Evolutionary conservation across 139 green algal genomes (phyloP).

Genomic region (Chlamydomonas schloesseri): DNA sequence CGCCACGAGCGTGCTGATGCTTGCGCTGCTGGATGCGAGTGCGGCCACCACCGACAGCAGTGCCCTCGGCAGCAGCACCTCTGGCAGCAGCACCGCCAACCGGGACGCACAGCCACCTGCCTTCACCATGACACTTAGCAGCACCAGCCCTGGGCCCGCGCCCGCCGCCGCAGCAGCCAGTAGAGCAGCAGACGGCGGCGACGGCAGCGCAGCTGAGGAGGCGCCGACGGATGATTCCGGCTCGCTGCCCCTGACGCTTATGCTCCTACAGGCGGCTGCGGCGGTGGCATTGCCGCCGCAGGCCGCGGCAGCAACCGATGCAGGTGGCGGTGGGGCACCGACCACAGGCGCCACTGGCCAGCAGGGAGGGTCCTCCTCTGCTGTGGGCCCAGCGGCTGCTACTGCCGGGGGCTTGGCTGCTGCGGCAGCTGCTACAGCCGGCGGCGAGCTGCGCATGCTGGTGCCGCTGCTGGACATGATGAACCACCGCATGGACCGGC

Average conservation of each 20-base stretch:
- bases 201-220: background rate
- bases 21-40: background rate
- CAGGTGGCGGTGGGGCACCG: no score
- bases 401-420: background rate
- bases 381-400: background rate
- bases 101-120: no score
- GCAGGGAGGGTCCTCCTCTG: background rate
- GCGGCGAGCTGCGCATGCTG: slow-evolving; percentile 22
- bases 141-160: no score
- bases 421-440: background rate
- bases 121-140: background rate
- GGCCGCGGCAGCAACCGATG: no score
- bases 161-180: no score
- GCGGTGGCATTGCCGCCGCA: background rate
- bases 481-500: background rate
- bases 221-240: no score
- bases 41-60: background rate
- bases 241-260: no score
- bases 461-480: slow-evolving; percentile 34
- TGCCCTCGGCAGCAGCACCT: background rate
- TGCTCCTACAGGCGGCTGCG: no score
- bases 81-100: background rate
- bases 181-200: no score
- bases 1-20: background rate
- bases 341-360: no score